A percentile compares a stretch with the other conserved stretches of the same genome.
These are phyloP conservation scores for Albatrellus sp. DNA, from an alignment of 1,284 basidiomycete genomes.

Conservation along the genomic window DNA sequence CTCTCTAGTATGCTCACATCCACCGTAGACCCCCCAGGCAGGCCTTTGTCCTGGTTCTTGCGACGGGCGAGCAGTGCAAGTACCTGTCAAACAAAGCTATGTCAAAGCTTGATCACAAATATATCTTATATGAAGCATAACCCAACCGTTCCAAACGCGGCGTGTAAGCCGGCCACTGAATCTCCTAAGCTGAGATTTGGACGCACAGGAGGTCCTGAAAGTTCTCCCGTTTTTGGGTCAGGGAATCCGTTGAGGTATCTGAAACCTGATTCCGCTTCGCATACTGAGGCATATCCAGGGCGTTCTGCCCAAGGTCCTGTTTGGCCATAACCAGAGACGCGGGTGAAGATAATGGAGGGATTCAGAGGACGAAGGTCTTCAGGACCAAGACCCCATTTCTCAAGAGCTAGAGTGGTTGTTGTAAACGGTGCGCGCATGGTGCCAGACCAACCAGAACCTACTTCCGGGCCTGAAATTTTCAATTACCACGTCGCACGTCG, in stretches of 20 bases:
- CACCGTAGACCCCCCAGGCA: conserved; percentile 40
- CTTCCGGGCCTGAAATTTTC: conserved; percentile 69
- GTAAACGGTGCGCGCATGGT: background rate
- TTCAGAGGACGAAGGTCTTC: conserved; percentile 41
- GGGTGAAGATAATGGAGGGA: conserved; percentile 56
- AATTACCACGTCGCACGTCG: conserved; percentile 48
- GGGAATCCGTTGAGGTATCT: conserved; percentile 58
- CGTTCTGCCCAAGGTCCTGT: conserved; percentile 59
- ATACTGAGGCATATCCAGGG: conserved; percentile 61
- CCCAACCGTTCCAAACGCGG: conserved; percentile 57
- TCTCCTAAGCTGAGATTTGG: conserved; percentile 64
- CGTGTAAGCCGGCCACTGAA: conserved; percentile 57
- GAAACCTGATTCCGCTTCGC: conserved; percentile 64
- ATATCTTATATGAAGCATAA: background rate
- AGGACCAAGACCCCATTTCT: conserved; percentile 57
- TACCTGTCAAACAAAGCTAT: conserved; percentile 25
- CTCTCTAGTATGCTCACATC: conserved; percentile 67
- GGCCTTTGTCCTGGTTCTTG: conserved; percentile 23
- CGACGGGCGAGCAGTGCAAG: conserved; percentile 57
- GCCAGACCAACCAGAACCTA: conserved; percentile 20
- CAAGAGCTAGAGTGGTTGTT: conserved; percentile 32
- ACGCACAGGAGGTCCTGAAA: conserved; percentile 49
- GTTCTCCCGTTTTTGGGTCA: conserved; percentile 35
- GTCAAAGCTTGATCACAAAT: background rate
- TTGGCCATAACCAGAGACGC: conserved; percentile 63